Percentiles rank a stretch among this genome's conserved stretches.
These are phyloP conservation scores for Hirsutella rhossiliensis DNA, from an alignment of 2,329 filamentous ascomycete genomes.

Conservation along the genomic window DNA sequence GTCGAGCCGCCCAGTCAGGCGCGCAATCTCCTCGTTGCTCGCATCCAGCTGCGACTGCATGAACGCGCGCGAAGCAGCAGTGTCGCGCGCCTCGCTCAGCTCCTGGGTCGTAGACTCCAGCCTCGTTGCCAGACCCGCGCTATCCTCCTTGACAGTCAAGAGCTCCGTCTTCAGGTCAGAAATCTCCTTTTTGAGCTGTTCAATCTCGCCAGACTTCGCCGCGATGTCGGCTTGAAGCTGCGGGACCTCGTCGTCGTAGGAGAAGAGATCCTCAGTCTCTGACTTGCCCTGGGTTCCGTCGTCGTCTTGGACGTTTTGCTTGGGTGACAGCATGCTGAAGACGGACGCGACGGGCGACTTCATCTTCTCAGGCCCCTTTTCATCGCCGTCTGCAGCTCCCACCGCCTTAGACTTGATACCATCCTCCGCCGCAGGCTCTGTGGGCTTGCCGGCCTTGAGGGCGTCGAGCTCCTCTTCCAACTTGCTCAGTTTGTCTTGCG, in stretches of 20 bases:
- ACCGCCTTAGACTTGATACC: constrained; percentile 12
- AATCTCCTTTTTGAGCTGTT: constrained; percentile 57
- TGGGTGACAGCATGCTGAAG: constrained; percentile 36
- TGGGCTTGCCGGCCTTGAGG: constrained; percentile 22
- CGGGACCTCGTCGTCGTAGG: constrained; percentile 78
- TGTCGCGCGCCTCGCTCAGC: constrained; percentile 35
- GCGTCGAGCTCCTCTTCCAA: constrained; percentile 52
- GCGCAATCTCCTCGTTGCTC: constrained; percentile 33
- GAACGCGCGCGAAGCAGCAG: constrained; percentile 26
- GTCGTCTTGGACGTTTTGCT: constrained; percentile 24
- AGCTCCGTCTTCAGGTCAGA: constrained; percentile 58
- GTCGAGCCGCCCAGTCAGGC: constrained; percentile 35
- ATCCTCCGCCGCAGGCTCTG: constrained; percentile 16
- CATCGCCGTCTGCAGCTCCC: not conserved
- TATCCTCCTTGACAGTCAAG: constrained; percentile 57
- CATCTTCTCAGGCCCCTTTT: constrained; percentile 7
- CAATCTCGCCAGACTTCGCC: constrained; percentile 58
- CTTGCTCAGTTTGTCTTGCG: constrained; percentile 49
- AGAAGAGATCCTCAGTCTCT: constrained; percentile 66
- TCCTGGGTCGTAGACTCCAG: constrained; percentile 57
- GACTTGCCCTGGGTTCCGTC: constrained; percentile 17
- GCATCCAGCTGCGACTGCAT: constrained; percentile 38
- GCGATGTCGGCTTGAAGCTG: constrained; percentile 65
- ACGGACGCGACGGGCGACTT: constrained; percentile 37
- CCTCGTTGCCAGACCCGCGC: constrained; percentile 50